These are phyloP conservation scores for Fraxinus xanthoxyloides DNA, from an alignment of 305 asterid genomes.

Conservation along the genomic window DNA sequence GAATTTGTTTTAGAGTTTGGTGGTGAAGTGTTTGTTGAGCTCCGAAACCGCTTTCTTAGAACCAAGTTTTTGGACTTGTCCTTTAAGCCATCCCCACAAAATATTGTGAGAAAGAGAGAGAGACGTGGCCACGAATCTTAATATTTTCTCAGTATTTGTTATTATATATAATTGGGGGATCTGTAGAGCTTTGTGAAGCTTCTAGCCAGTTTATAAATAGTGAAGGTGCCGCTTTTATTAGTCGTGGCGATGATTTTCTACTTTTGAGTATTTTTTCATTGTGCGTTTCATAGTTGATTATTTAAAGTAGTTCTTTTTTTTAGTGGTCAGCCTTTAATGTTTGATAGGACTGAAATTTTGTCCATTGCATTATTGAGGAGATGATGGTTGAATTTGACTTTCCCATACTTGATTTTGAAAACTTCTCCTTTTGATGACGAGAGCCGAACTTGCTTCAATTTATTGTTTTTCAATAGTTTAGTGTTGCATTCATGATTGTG, in stretches of 20 bases:
- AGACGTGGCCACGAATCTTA: background rate
- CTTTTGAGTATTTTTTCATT: background rate
- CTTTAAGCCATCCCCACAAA: background rate
- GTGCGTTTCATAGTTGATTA: no score
- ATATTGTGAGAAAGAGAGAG: background rate
- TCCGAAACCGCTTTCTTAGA: background rate
- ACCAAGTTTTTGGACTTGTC: background rate
- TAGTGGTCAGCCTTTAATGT: background rate
- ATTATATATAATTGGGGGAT: background rate
- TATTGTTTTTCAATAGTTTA: background rate
- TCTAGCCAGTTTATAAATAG: background rate
- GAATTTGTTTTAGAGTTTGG: no score
- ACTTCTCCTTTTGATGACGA: background rate
- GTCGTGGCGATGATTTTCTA: background rate
- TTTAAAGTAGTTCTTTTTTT: background rate
- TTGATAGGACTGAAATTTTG: background rate
- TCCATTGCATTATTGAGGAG: background rate
- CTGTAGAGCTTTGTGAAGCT: background rate
- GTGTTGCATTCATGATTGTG: background rate
- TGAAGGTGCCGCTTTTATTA: background rate
- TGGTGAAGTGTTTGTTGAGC: no score
- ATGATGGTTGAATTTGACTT: background rate
- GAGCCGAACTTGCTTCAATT: background rate
- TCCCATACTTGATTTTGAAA: background rate
- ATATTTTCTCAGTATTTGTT: background rate